These are phyloP conservation scores for Pholiota conissans DNA, from an alignment of 768 basidiomycete genomes.

Conservation along the genomic window DNA sequence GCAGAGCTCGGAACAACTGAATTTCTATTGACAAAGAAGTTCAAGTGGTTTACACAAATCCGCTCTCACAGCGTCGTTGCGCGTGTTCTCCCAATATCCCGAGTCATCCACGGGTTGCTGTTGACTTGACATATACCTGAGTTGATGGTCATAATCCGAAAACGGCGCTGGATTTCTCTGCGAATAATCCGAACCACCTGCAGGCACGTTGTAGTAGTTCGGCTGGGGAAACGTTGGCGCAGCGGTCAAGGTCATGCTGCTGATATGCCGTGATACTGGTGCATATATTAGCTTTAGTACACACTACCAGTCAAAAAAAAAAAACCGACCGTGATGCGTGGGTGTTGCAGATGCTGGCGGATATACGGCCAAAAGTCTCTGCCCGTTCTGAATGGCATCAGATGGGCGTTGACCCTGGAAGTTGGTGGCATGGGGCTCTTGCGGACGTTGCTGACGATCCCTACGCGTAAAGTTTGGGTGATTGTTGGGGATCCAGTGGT, in stretches of 20 bases:
- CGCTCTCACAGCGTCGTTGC: slow-evolving; percentile 66
- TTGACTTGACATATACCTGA: slow-evolving; percentile 54
- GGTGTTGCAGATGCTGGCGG: slow-evolving; percentile 78
- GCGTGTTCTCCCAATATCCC: slow-evolving; percentile 63
- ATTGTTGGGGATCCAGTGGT: slow-evolving; percentile 29
- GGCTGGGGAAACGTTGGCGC: slow-evolving; percentile 65
- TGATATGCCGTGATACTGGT: slow-evolving; percentile 67
- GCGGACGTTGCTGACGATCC: slow-evolving; percentile 17
- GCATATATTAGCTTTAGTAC: slow-evolving; percentile 2
- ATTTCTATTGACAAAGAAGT: too few relatives aligned
- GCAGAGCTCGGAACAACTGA: too few relatives aligned
- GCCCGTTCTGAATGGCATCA: slow-evolving; percentile 67
- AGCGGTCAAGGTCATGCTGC: slow-evolving; percentile 55
- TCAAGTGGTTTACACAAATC: too few relatives aligned
- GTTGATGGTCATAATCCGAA: slow-evolving; percentile 66
- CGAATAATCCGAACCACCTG: slow-evolving; percentile 23
- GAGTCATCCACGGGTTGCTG: slow-evolving; percentile 44
- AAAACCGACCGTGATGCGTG: slow-evolving; percentile 66
- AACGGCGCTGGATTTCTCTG: slow-evolving; percentile 55
- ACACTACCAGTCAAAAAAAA: neutral
- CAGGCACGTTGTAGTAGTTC: slow-evolving; percentile 41
- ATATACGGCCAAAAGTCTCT: slow-evolving; percentile 64
- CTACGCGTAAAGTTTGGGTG: slow-evolving; percentile 27
- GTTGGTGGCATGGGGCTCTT: slow-evolving; percentile 16
- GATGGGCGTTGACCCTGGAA: slow-evolving; percentile 18